Conservation (phyloP, 495 filamentous ascomycete species). For the Daldinia loculata region DNA sequence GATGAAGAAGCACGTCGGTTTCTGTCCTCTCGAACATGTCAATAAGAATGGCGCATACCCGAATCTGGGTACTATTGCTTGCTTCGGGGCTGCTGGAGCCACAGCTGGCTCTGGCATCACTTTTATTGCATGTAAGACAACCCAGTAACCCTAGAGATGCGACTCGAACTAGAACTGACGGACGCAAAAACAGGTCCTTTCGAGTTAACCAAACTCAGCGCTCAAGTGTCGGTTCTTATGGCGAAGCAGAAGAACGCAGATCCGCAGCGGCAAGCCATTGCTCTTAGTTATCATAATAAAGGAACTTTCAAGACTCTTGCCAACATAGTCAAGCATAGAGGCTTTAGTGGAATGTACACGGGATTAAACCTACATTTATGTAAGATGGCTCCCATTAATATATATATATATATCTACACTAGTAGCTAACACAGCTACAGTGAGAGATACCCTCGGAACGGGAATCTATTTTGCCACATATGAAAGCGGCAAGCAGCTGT, state of each 20-base stretch:
- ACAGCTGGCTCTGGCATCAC: slow-evolving; percentile 83
- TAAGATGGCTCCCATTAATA: slow-evolving; percentile 52
- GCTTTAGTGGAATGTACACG: slow-evolving; percentile 82
- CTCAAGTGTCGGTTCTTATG: slow-evolving; percentile 88
- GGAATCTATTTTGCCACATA: slow-evolving; percentile 93
- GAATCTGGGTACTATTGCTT: slow-evolving; percentile 71
- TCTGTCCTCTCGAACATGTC: slow-evolving; percentile 74
- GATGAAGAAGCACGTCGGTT: slow-evolving; percentile 69
- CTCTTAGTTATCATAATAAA: slow-evolving; percentile 77
- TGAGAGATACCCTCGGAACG: slow-evolving; percentile 89
- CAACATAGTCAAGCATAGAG: slow-evolving; percentile 81
- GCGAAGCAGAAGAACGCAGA: slow-evolving; percentile 68
- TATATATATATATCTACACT: background rate
- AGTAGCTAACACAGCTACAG: slow-evolving; percentile 45
- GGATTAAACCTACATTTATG: slow-evolving; percentile 84
- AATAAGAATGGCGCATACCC: slow-evolving; percentile 75
- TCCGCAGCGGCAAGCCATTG: slow-evolving; percentile 63
- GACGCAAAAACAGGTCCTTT: slow-evolving; percentile 74
- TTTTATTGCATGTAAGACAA: slow-evolving; percentile 80
- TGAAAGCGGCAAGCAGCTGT: slow-evolving; percentile 86
- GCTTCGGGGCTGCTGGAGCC: slow-evolving; percentile 80
- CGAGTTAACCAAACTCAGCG: slow-evolving; percentile 91
- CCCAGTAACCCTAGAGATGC: background rate
- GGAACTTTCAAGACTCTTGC: slow-evolving; percentile 81
- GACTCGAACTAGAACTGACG: slow-evolving; percentile 11